Base-by-base conservation (phyloP, 371 early-diverging fungal species). In the Apophysomyces elegans region DNA sequence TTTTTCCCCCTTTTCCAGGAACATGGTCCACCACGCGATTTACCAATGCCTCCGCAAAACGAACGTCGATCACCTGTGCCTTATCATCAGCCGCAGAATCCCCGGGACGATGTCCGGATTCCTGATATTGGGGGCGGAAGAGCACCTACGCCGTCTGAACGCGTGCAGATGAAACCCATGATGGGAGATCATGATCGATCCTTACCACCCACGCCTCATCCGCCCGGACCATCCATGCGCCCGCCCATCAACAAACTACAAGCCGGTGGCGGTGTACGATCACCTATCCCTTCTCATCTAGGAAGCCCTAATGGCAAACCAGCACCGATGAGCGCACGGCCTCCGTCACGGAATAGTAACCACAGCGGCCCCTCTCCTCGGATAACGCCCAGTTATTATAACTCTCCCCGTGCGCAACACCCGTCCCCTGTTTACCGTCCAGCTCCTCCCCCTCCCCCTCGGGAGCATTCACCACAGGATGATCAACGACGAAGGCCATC, bases 101-200 rank as follows among this genome's bases (percentile, higher is more conserved):
- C 18, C 26, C 63, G 54, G 58, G 58, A 63, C 16, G 75, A 78
- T 50, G 72, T 74, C 12, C 71, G 74, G 41, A 73, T 75, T 46
- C 74, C 74, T 43, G 72, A 74, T 63, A 81, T 81, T 62, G 71
- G 77, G 16, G 71, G 71, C 47, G 73, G 77, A 37, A 66, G 71
- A 37, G 77, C 73, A 12, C 74, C 74, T 35, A 69, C 72, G 7
- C 77, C 77, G 2, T 69, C 69, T 26, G 77, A 77, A 16, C 69
- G 74, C 47, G 66, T 69, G 7, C 63, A 71, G 57, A 76, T 76
- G 77, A 73, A 77, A 44, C 74, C 73, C 1, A 61, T 72, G 58
- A 62, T 70, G 26, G 64, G 64, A 35, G 72, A 64, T 75, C 76
- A 16, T 70, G 36, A 57, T 59, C 50, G 58, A 50, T 59, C 66